Evolutionary conservation across 169 alveolate genomes (phyloP), one percentile per base, ranked within the genome.

Genomic region (Perkinsus olseni): DNA sequence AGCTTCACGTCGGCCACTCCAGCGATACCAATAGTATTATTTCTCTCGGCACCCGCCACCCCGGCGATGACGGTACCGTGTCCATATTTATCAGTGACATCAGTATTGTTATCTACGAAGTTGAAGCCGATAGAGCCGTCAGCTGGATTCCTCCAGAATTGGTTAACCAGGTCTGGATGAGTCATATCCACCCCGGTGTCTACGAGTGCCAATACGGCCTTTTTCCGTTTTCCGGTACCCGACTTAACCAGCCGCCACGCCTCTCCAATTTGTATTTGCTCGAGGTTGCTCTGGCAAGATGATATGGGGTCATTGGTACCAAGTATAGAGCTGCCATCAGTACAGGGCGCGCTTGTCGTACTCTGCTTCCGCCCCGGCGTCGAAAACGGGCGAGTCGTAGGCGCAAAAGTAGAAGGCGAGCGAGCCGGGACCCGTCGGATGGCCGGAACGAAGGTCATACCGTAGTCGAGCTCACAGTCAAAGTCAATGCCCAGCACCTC

Each of bases 1-100:
- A 93, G 92, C 38, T 93, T 93, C 0, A 93, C 95, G 92, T 94
- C 94, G 45, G 92, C 93, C 62, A 94, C 93, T 39, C 95, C 95
- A 24, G 94, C 91, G 31, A 74, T 31, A 6, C 90, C 95, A 36
- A 92, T 94, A 39, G 51, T 91, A 40, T 94, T 94, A 31, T 94
- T 92, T 20, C 93, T 94, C 82, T 91, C 91, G 90, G 96, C 96
- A 37, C 93, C 96, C 38, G 93, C 93, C 0, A 93, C 93, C 51
- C 96, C 96, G 17, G 96, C 96, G 92, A 95, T 93, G 48, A 93
- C 95, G 31, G 96, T 94, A 31, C 96, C 96, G 31, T 94, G 96
- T 40, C 96, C 95, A 62, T 93, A 93, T 38, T 74, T 95, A 92
- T 94, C 96, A 11, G 93, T 91, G 0, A 94, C 94, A 36, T 93